A percentile compares a stretch with the other conserved stretches of the same genome.
Conservation (phyloP, 225 moss, liverwort and hornwort species). For the Physcomitrium patens region DNA sequence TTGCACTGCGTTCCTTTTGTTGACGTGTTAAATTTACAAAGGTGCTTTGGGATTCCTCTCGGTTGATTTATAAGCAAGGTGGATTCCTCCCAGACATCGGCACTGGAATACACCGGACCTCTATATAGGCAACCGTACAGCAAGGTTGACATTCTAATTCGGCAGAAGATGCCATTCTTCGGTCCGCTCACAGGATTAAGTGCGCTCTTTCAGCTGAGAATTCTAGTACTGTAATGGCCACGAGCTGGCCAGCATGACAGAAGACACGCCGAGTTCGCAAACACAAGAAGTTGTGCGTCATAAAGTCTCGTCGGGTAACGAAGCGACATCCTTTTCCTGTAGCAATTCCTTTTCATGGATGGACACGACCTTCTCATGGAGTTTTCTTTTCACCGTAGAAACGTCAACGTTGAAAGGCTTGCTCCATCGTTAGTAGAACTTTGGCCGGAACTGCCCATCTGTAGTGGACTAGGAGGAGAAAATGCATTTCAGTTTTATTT, state of each 20-base stretch:
- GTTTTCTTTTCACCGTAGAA: neutral
- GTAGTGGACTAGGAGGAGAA: neutral
- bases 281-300: neutral
- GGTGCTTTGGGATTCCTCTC: too few species aligned
- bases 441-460: neutral
- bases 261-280: neutral
- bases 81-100: too few species aligned
- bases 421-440: neutral
- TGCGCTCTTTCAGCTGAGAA: conserved; percentile 7
- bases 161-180: conserved; percentile 9
- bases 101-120: neutral
- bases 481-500: neutral
- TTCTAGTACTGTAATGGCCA: neutral
- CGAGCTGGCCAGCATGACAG: neutral
- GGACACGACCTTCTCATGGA: conserved; percentile 22
- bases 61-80: too few species aligned
- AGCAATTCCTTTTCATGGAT: neutral
- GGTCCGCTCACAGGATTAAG: neutral
- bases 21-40: too few species aligned
- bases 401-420: neutral
- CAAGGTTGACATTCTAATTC: conserved; percentile 13
- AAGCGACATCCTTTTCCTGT: neutral
- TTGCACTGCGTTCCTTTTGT: too few species aligned
- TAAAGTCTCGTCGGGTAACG: conserved; percentile 23
- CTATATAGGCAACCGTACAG: conserved; percentile 2